Percentiles rank a stretch among this genome's conserved stretches.
phyloP scores from a whole-genome alignment of 2,329 filamentous ascomycete species.

The Cercospora sp. region DNA sequence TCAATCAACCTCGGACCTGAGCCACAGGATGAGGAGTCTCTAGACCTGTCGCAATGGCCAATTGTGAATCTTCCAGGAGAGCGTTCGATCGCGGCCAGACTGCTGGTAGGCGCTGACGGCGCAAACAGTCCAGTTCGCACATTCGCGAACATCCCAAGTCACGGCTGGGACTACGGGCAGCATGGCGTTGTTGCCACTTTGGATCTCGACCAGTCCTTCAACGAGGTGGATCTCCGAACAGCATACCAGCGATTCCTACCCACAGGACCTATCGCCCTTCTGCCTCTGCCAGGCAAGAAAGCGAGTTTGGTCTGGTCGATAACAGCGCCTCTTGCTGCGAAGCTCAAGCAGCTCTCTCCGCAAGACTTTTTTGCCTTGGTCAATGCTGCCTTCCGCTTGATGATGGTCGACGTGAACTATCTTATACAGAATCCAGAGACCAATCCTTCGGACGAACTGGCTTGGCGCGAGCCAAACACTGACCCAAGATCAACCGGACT shows the following conservation, averaged over 20 bases:
- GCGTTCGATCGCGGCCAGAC: constrained; percentile 67
- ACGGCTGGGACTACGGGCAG: constrained; percentile 90
- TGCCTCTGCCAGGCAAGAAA: constrained; percentile 80
- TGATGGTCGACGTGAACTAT: constrained; percentile 75
- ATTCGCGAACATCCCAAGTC: constrained; percentile 81
- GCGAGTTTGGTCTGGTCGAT: constrained; percentile 95
- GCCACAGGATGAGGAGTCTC: constrained; percentile 52
- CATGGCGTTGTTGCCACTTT: constrained; percentile 91
- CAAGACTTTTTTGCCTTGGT: constrained; percentile 81
- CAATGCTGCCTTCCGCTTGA: constrained; percentile 87
- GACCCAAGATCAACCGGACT: constrained; percentile 43
- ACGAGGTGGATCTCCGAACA: constrained; percentile 55
- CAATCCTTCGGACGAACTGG: constrained; percentile 67
- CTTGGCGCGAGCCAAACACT: constrained; percentile 80
- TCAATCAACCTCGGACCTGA: constrained; percentile 73
- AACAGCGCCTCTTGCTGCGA: constrained; percentile 73
- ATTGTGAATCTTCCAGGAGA: constrained; percentile 71
- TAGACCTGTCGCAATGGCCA: constrained; percentile 85
- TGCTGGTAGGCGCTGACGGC: constrained; percentile 90
- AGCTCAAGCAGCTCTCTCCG: constrained; percentile 72
- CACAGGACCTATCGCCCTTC: constrained; percentile 84
- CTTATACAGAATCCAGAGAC: constrained; percentile 62
- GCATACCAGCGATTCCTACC: constrained; percentile 96
- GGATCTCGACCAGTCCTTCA: constrained; percentile 53
- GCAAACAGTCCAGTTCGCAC: constrained; percentile 89